Percentiles rank a stretch among this genome's conserved stretches.
phyloP scores from a whole-genome alignment of 2,329 filamentous ascomycete genomes.

The Colletotrichum falcatum region DNA sequence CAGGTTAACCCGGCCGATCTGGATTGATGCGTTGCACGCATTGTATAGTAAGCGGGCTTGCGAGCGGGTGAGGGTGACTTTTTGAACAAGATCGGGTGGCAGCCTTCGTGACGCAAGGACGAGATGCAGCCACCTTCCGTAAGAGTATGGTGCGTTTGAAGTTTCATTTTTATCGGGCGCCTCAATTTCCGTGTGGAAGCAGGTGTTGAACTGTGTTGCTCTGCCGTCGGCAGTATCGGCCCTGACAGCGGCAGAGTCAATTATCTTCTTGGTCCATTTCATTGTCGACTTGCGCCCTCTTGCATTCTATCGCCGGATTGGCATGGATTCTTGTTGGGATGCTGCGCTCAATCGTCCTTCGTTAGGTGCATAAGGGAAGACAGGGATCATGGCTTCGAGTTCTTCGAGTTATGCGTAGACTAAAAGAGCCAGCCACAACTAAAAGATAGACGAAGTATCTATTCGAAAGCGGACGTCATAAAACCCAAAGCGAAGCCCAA shows the following conservation, averaged over 20 bases:
- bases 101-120: constrained; percentile 52
- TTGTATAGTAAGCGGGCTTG: constrained; percentile 49
- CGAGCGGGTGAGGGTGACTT: constrained; percentile 45
- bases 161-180: neutral
- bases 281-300: neutral
- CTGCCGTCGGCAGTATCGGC: neutral
- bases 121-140: constrained; percentile 54
- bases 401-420: too few species aligned
- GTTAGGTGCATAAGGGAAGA: too few species aligned
- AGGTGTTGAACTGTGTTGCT: neutral
- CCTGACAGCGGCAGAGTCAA: neutral
- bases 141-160: neutral
- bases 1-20: constrained; percentile 46
- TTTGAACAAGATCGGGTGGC: constrained; percentile 45
- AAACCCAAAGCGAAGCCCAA: too few species aligned
- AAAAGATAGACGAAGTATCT: too few species aligned
- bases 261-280: neutral
- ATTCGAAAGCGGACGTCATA: too few species aligned
- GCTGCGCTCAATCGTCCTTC: too few species aligned
- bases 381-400: too few species aligned
- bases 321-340: too few species aligned
- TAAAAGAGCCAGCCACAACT: too few species aligned
- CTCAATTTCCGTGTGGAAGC: neutral
- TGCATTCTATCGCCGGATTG: too few species aligned
- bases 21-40: constrained; percentile 48